Conservation (phyloP, 2,329 filamentous ascomycete species). For the Neofusicoccum laricinum region DNA sequence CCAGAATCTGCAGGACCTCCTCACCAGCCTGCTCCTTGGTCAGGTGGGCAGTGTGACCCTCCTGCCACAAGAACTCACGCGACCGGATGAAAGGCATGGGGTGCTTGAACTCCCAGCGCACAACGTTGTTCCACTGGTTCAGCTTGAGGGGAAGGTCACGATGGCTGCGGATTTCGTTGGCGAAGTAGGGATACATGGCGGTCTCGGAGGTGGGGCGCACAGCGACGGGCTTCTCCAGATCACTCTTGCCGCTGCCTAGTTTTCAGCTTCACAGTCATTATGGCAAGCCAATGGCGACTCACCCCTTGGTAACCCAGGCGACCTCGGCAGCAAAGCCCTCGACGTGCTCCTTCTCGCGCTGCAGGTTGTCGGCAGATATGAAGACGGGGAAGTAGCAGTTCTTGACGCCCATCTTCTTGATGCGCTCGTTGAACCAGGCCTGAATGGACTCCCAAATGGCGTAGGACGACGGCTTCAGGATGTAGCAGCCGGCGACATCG, state of each 20-base stretch:
- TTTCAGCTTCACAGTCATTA: slow-evolving; percentile 9
- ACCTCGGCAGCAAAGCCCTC: slow-evolving; percentile 95
- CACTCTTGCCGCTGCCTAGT: slow-evolving; percentile 71
- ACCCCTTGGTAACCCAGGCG: slow-evolving; percentile 69
- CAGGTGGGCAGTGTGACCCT: slow-evolving; percentile 90
- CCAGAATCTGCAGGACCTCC: slow-evolving; percentile 90
- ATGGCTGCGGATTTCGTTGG: slow-evolving; percentile 96
- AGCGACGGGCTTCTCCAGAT: slow-evolving; percentile 77
- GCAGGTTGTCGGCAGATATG: slow-evolving; percentile 83
- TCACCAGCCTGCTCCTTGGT: slow-evolving; percentile 76
- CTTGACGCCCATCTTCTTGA: slow-evolving; percentile 88
- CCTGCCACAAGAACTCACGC: slow-evolving; percentile 96
- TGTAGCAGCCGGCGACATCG: slow-evolving; percentile 95
- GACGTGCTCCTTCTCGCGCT: slow-evolving; percentile 89
- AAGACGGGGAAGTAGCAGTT: slow-evolving; percentile 98
- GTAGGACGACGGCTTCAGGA: slow-evolving; percentile 66
- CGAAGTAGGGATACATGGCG: slow-evolving; percentile 94
- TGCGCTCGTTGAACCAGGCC: slow-evolving; percentile 59
- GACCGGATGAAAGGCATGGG: slow-evolving; percentile 81
- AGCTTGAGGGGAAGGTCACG: slow-evolving; percentile 89
- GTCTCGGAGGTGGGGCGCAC: slow-evolving; percentile 69
- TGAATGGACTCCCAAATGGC: slow-evolving; percentile 68
- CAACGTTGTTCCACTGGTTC: slow-evolving; percentile 97
- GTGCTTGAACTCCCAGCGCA: slow-evolving; percentile 97
- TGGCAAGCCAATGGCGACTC: background rate